Conservation (phyloP, 2,329 filamentous ascomycete species). For the Ceratocystis lukuohia region DNA sequence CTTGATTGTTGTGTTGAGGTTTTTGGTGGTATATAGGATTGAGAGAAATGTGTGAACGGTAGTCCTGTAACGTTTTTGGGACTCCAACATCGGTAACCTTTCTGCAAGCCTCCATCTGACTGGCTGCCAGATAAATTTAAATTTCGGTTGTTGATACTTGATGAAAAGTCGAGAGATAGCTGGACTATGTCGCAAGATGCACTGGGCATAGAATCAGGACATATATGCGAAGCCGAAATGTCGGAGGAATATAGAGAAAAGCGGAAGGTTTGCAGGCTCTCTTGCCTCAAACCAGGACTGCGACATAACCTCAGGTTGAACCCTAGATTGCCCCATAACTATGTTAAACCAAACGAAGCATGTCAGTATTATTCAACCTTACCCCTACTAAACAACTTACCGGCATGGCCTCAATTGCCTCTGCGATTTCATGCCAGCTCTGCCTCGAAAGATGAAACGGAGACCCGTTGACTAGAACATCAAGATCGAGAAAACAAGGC, state of each 20-base stretch:
- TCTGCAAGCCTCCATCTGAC: not conserved
- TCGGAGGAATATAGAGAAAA: constrained; percentile 18
- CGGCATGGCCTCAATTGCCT: constrained; percentile 16
- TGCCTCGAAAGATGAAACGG: constrained; percentile 10
- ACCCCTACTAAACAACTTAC: constrained; percentile 7
- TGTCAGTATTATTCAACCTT: not conserved
- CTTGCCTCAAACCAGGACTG: not conserved
- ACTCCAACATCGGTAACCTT: not conserved
- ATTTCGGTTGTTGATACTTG: not conserved
- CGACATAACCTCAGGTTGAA: constrained; percentile 16
- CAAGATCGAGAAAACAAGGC: constrained; percentile 15
- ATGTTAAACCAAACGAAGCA: not conserved
- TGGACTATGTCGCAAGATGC: constrained; percentile 12
- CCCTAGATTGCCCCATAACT: constrained; percentile 18
- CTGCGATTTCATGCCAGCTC: constrained; percentile 8
- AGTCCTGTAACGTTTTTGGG: not conserved
- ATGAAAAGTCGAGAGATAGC: constrained; percentile 10
- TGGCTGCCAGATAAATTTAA: not conserved
- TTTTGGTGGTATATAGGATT: constrained; percentile 13
- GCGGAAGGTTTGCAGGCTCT: constrained; percentile 5
- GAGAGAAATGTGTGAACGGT: constrained; percentile 17
- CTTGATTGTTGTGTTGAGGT: not conserved
- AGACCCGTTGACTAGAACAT: constrained; percentile 14
- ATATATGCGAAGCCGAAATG: constrained; percentile 18
- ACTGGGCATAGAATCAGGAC: constrained; percentile 9